A percentile compares a stretch with the other conserved stretches of the same genome.
Evolutionary conservation across 2,329 filamentous ascomycete genomes (phyloP).

Genomic region (Aspergillus nomiae): DNA sequence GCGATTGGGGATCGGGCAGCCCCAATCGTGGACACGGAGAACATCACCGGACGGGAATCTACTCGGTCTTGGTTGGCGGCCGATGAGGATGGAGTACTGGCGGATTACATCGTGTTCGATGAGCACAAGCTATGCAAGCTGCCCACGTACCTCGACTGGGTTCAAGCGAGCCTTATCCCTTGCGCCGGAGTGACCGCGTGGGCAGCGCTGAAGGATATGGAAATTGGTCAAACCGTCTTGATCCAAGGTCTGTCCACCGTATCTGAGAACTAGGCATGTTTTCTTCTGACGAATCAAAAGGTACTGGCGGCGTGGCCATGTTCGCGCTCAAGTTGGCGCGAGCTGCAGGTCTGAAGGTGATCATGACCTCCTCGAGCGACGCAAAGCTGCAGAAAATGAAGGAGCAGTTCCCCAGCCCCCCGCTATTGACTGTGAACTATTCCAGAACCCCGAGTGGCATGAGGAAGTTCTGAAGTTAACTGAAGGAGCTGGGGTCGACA

Average conservation of each 20-base stretch:
- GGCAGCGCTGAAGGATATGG: conserved; percentile 44
- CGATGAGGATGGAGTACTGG: conserved; percentile 48
- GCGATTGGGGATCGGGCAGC: conserved; percentile 40
- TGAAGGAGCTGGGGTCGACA: conserved; percentile 36
- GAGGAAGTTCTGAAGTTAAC: conserved; percentile 37
- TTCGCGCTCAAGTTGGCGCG: conserved; percentile 40
- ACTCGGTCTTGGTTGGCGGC: conserved; percentile 47
- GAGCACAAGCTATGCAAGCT: conserved; percentile 40
- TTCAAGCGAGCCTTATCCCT: conserved; percentile 40
- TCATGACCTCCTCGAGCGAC: conserved; percentile 43
- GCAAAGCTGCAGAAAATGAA: conserved; percentile 34
- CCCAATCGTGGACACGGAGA: conserved; percentile 43
- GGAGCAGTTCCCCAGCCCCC: conserved; percentile 23
- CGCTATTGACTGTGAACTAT: conserved; percentile 37
- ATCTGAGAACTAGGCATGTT: too few relatives aligned
- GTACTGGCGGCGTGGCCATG: conserved; percentile 40
- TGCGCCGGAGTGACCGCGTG: conserved; percentile 52
- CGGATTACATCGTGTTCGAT: conserved; percentile 46
- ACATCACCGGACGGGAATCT: conserved; percentile 41
- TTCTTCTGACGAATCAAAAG: conserved; percentile 17
- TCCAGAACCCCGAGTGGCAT: conserved; percentile 31
- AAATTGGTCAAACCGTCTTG: conserved; percentile 44
- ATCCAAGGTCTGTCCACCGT: conserved; percentile 42
- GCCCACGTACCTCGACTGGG: conserved; percentile 41
- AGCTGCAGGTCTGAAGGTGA: conserved; percentile 36